Base-by-base conservation (phyloP, 2,329 filamentous ascomycete species). In the Plectosphaerella plurivora region DNA sequence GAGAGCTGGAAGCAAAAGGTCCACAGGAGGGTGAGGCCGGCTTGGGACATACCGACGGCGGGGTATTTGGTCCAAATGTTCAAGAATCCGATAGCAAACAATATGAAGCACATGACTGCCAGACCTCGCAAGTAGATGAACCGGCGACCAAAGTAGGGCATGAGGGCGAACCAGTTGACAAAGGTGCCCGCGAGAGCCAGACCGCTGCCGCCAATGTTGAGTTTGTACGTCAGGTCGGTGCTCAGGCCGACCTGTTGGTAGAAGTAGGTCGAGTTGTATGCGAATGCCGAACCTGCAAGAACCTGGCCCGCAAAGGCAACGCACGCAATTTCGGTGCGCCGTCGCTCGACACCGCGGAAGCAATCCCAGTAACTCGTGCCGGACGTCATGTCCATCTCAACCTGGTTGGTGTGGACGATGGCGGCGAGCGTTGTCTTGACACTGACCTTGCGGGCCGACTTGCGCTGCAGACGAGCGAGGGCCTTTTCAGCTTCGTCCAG, bases 391-490 rank as follows among this genome's bases (percentile, higher is more conserved):
- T 59, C 55, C 53, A 65, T 64, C 51, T 73, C 70, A 25, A 67
- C 52, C 59, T 68, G 64, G 51, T 73, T 65, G 1, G 74, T 78
- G 48, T 74, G 66, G 5, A 67, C 59, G 60, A 77, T 74, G 67
- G 74, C 67, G 6, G 72, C 68, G 15, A 77, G 51, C 1, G 67
- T 66, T 25, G 67, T 59, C 18, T 70, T 66, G 6, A 61, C 60
- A 42, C 72, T 63, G 28, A 67, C 61, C 8, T 58, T 58, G 15
- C 37, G 25, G 12, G 48, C 48, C 20, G 48, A 50, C 22, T 22
- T 33, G 7, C 39, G 25, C 39, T 50, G 48, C 12, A 70, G 58
- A 3, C 68, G 57, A 50, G 60, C 47, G 15, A 69, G 60, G 4
- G 65, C 60, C 9, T 52, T 45, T 51, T 67, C 64, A 47, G 67